phyloP scores from a whole-genome alignment of 2,329 filamentous ascomycete species.

The Lecanicillium sp. region DNA sequence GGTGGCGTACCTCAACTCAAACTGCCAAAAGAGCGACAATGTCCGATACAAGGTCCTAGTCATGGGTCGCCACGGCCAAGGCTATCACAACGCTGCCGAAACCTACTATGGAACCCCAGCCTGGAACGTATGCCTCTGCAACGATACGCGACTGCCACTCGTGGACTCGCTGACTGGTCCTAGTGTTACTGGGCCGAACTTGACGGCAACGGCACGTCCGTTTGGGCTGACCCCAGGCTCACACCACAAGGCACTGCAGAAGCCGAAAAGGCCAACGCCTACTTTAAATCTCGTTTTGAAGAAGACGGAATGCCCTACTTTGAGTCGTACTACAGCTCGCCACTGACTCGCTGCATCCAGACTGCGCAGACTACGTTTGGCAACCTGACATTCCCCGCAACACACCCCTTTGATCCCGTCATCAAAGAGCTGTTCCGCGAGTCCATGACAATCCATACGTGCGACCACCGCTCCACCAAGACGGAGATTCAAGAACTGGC shows the following conservation, averaged over 20 bases:
- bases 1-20: constrained; percentile 43
- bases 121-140: constrained; percentile 50
- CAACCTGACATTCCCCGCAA: constrained; percentile 40
- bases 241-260: constrained; percentile 49
- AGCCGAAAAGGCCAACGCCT: constrained; percentile 47
- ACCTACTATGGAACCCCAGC: constrained; percentile 57
- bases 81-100: constrained; percentile 55
- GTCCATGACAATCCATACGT: constrained; percentile 59
- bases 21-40: constrained; percentile 26
- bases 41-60: constrained; percentile 59
- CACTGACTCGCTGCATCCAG: constrained; percentile 52
- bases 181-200: constrained; percentile 58
- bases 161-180: constrained; percentile 3
- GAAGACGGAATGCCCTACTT: constrained; percentile 50
- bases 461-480: constrained; percentile 51
- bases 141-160: background rate
- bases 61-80: constrained; percentile 63
- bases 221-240: constrained; percentile 57
- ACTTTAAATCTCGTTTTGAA: constrained; percentile 47
- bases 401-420: constrained; percentile 44
- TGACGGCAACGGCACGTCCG: constrained; percentile 53
- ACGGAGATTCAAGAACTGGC: constrained; percentile 43
- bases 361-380: constrained; percentile 56
- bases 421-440: constrained; percentile 61
- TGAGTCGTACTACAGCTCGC: constrained; percentile 56